Base-by-base conservation (phyloP, 768 basidiomycete genomes). In the Amanita exitialis region DNA sequence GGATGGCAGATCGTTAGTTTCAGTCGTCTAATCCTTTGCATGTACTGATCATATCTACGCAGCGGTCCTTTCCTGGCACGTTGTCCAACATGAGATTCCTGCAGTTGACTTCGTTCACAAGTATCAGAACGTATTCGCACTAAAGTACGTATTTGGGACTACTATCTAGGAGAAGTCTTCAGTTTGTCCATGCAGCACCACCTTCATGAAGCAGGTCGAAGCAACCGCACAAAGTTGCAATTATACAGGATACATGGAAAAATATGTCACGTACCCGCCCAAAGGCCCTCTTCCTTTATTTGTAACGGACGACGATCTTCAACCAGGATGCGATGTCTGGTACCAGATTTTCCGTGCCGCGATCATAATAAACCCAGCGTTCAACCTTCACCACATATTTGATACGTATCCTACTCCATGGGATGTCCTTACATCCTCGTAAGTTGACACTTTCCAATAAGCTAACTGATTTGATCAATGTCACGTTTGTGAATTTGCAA, bases 341-440 rank as follows among this genome's bases (percentile, higher is more conserved):
- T 71, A 76, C 20, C 64, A 69, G 34, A 81, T 89, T 49, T 79
- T 83, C 58, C 63, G 79, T n/a, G 81, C 76, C 0, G 78, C 87
- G 0, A 54, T 86, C n/a, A 47, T 64, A 3, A 65, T 84, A 56
- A 88, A 89, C 57, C 87, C 86, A 0, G 85, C 82, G 0, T 90
- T 89, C 67, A 73, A 89, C 56, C 72, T 86, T 6, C 89, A 89
- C 61, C 76, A 82, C 18, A 84, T 89, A 49, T 84, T 86, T 64
- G 85, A 87, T 59, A 84, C 78, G 56, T 86, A 69, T 64, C 86
- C 85, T 0, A 71, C 83, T 36, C 67, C 82, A 10, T 88, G 83
- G 86, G 86, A 88, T 54, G 83, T 87, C 4, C 80, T 88, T 28
- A 86, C 84, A 15, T 86, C 83, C 73, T 85, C 86, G 79, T 85